Base-by-base conservation (phyloP, 768 basidiomycete genomes). In the Lactarius hatsudake region DNA sequence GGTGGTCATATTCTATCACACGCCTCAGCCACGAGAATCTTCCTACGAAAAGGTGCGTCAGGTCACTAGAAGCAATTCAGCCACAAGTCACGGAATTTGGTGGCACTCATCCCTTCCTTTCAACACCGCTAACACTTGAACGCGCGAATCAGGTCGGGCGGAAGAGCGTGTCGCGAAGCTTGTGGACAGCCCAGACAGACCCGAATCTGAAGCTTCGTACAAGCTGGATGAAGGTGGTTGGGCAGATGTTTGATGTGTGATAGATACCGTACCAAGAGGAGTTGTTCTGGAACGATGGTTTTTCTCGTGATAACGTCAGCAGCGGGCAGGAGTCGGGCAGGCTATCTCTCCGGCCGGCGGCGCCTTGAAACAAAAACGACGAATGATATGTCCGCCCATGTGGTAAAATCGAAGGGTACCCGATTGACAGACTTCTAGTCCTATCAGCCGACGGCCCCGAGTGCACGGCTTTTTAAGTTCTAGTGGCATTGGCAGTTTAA, bases 221-320 rank as follows among this genome's bases (percentile, higher is more conserved):
- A 94, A 94, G 75, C 80, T 94, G 34, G 91, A 94, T 73, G 93
- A 94, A 81, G 93, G 93, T 45, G 93, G 93, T 36, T 94, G 93
- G 93, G 83, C 86, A 23, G 93, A 94, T 73, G 86, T 94, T 67
- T 94, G 75, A 86, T 56, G 8, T 28, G 30, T 36, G 62, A 23
- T 64, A 28, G 48, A 68, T 51, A 13, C 5, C 38, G 40, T 57
- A 45, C 34, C 43, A 32, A 26, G 45, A 20, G 45, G 56, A 17
- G 15, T 8, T 20, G 28, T 30, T 28, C 32, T 40, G 5, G 40
- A 42, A 42, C 40, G 40, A 18, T 38, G 36, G 36, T 38, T 38
- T 38, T n/a, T 20, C 18, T 51, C 48, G 51, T 51, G 51, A 51
- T 51, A 51, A 26, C 23, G 48, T 51, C 48, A 26, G n/a, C 48